A percentile compares a stretch with the other conserved stretches of the same genome.
Evolutionary conservation across 306 rosid species (phyloP).

Genomic region (Cucumis sativus): Cucumber_9930_V3 NC_026656.2:2299501-2300000

Average conservation of each 20-base stretch:
- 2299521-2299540: slow-evolving; percentile 16
- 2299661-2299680: slow-evolving; percentile 26
- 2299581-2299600: slow-evolving; percentile 10
- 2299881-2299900: background rate
- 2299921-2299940: background rate
- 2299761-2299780: slow-evolving; percentile 46
- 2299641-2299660: slow-evolving; percentile 23
- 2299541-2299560: slow-evolving; percentile 20
- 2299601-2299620: background rate
- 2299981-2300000: too few species aligned
- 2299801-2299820: slow-evolving; percentile 63
- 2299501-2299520: slow-evolving; percentile 23
- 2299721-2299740: background rate
- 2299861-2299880: slow-evolving; percentile 20
- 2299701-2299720: slow-evolving; percentile 5
- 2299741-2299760: slow-evolving; percentile 21
- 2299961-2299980: background rate
- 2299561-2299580: slow-evolving; percentile 10
- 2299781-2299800: slow-evolving; percentile 67
- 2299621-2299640: background rate
- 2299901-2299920: background rate
- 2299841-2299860: slow-evolving; percentile 36
- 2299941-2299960: background rate
- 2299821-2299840: slow-evolving; percentile 8
- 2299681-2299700: slow-evolving; percentile 34